phyloP scores from a whole-genome alignment of 2,329 filamentous ascomycete genomes.

The Orbilia oligospora region DNA sequence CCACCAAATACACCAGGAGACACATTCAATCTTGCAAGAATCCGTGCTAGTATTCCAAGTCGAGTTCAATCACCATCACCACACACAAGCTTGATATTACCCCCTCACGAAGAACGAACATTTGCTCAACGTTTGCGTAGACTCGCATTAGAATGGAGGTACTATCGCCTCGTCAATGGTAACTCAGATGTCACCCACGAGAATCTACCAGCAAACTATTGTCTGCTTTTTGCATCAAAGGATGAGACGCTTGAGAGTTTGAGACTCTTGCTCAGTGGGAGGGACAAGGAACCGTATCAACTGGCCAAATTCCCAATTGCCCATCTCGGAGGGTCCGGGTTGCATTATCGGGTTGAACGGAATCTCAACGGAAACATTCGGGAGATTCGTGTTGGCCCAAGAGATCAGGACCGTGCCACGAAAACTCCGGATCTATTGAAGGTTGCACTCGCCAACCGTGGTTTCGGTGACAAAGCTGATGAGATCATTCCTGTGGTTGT shows the following conservation, averaged over 20 bases:
- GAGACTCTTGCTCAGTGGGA: conserved; percentile 54
- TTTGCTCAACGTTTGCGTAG: conserved; percentile 59
- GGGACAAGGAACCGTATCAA: conserved; percentile 55
- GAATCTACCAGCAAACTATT: conserved; percentile 54
- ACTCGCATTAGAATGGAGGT: conserved; percentile 59
- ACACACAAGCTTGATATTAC: conserved; percentile 56
- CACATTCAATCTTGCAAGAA: conserved; percentile 60
- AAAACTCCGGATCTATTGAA: conserved; percentile 47
- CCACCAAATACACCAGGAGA: conserved; percentile 45
- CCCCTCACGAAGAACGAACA: conserved; percentile 58
- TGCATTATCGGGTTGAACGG: conserved; percentile 55
- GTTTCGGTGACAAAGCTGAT: conserved; percentile 48
- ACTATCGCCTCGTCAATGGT: conserved; percentile 57
- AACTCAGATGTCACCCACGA: conserved; percentile 55
- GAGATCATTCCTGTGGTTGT: conserved; percentile 52
- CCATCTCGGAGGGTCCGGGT: conserved; percentile 52
- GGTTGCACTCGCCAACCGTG: conserved; percentile 37
- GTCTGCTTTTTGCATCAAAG: conserved; percentile 57
- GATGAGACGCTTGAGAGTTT: conserved; percentile 57
- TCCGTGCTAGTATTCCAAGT: conserved; percentile 58
- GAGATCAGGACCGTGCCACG: conserved; percentile 50
- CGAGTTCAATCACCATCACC: conserved; percentile 55
- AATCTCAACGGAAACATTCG: conserved; percentile 57
- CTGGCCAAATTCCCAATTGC: conserved; percentile 51
- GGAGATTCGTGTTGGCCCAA: conserved; percentile 55